Evolutionary conservation across 345 rosid genomes (phyloP).

Genomic region (Sisymbrium irio): DNA sequence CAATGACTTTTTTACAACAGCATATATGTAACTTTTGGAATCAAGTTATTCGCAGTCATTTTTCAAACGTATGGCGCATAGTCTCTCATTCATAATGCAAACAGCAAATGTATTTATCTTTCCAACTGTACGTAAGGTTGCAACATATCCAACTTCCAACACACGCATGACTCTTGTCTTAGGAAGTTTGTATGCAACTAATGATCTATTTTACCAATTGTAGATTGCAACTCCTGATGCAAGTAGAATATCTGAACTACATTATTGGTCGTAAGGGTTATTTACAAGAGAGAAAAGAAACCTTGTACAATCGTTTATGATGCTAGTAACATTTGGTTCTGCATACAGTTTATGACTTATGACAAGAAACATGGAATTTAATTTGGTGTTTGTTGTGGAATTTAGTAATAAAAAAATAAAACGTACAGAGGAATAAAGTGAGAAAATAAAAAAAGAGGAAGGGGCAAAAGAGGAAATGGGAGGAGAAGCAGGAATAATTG

Average conservation of each 20-base stretch:
- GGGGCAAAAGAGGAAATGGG: slow-evolving; percentile 5
- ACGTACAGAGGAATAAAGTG: slow-evolving; percentile 37
- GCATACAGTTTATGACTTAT: neutral
- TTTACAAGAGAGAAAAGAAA: no score
- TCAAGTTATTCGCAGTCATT: slow-evolving; percentile 11
- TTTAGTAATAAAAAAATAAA: slow-evolving; percentile 9
- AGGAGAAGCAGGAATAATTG: slow-evolving; percentile 23
- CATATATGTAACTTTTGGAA: neutral
- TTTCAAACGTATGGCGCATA: neutral
- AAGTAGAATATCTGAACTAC: no score
- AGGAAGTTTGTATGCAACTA: neutral
- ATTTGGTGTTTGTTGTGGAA: neutral
- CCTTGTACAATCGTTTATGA: neutral
- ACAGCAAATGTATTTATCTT: no score
- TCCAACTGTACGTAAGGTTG: neutral
- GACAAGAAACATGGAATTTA: neutral
- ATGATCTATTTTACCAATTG: no score
- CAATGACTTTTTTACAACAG: neutral
- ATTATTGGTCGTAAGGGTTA: no score
- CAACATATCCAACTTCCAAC: neutral
- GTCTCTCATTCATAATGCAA: neutral
- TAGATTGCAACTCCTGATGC: no score
- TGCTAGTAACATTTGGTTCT: neutral
- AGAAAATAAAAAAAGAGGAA: neutral
- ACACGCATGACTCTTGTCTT: neutral